Evolutionary conservation across 805 yeast genomes (phyloP).

Genomic region (Isabelozyma rhagii): DNA sequence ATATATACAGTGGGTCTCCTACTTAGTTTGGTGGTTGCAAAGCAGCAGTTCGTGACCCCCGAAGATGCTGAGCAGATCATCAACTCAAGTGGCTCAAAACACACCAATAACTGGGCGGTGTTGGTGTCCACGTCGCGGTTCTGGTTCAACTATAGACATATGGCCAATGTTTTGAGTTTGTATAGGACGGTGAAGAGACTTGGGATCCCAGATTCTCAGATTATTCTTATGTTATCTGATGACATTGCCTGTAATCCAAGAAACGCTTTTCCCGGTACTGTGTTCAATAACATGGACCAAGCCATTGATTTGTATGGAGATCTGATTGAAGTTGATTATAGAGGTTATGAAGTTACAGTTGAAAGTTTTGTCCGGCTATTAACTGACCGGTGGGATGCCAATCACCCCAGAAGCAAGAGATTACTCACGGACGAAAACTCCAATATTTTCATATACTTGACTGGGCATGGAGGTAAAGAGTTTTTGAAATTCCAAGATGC

Average conservation of each 20-base stretch:
- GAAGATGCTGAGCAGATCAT: constrained; percentile 21
- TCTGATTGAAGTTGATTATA: constrained; percentile 89
- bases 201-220: constrained; percentile 97
- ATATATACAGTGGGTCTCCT: neutral
- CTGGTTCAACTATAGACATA: constrained; percentile 98
- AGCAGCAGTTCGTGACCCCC: constrained; percentile 8
- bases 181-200: constrained; percentile 93
- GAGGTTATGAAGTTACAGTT: constrained; percentile 98
- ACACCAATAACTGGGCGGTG: constrained; percentile 79
- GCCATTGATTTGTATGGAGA: constrained; percentile 93
- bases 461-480: constrained; percentile 99
- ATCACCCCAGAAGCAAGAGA: constrained; percentile 90
- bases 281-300: constrained; percentile 89
- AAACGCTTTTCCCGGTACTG: constrained; percentile 93
- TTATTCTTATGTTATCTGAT: constrained; percentile 92
- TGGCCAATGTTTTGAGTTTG: constrained; percentile 93
- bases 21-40: constrained; percentile 1
- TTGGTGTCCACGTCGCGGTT: constrained; percentile 92
- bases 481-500: constrained; percentile 97
- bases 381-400: constrained; percentile 94
- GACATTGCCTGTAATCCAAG: constrained; percentile 97
- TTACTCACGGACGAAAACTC: constrained; percentile 90
- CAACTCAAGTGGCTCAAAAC: constrained; percentile 33
- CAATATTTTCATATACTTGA: constrained; percentile 89
- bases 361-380: constrained; percentile 90